Base-by-base conservation (phyloP, 768 basidiomycete genomes). In the Agaricus sinodeliciosus region DNA sequence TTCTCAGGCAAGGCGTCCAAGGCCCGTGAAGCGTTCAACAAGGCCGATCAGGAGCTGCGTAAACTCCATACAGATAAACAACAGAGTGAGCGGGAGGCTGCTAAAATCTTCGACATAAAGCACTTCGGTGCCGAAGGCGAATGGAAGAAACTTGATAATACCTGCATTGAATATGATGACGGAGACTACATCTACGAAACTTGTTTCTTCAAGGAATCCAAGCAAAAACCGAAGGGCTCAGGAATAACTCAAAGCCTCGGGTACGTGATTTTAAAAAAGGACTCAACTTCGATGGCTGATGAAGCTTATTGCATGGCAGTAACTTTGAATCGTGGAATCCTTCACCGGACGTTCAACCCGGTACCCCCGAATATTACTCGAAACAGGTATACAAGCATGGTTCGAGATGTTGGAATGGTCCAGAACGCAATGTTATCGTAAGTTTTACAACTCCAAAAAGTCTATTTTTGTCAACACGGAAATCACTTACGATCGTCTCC, bases 131-230 rank as follows among this genome's bases (percentile, higher is more conserved):
- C 70, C 1, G 75, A 90, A 25, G 95, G 91, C 46, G 91, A 96
- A 70, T 99, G 92, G 92, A 95, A 95, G 76, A 96, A 95, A 70
- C 78, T 99, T 5, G 87, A 94, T 18, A 78, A 80, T 4, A 72
- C 75, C 1, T 98, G 95, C 60, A 65, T 98, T 11, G 80, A 82
- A 63, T 87, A 83, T 63, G 81, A 94, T 49, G 75, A 79, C 4
- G 95, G 96, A 75, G 95, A 96, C 90, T 98, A 97, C 67, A 90
- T 84, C 5, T 99, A 99, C 64, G 89, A 94, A 64, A 75, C 97
- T 7, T 98, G 95, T 70, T 76, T 96, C 59, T 97, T 99, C 60
- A 79, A 84, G 3, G 83, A 88, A 60, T 91, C 88, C 1, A 87
- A 76, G 49, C 96, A 99, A 68, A 95, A 86, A 67, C 85, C 90